Conservation (phyloP, 116 monocot species). For the Zostera marina region DNA sequence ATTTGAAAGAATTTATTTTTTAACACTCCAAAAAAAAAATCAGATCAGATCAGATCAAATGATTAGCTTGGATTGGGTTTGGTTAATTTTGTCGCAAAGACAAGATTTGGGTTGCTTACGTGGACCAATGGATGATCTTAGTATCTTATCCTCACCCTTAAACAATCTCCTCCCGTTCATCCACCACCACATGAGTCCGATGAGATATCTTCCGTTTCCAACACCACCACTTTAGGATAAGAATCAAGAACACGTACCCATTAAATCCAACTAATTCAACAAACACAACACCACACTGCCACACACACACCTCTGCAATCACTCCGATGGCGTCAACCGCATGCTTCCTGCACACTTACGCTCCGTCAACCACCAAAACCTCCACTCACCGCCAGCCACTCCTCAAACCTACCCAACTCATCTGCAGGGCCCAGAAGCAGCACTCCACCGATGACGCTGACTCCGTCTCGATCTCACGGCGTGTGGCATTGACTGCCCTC, state of each 20-base stretch:
- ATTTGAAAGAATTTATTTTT: too few relatives aligned
- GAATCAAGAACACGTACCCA: neutral
- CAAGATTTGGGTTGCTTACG: constrained; percentile 8
- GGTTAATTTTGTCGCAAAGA: too few relatives aligned
- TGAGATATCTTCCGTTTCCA: constrained; percentile 11
- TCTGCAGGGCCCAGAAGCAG: constrained; percentile 7
- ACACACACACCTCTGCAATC: neutral
- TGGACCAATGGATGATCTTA: constrained; percentile 41
- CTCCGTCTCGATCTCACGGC: constrained; percentile 33
- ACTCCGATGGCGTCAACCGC: constrained; percentile 7
- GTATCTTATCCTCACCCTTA: constrained; percentile 53
- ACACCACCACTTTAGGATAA: constrained; percentile 1
- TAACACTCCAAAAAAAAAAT: too few relatives aligned
- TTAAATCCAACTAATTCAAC: neutral
- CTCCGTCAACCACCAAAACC: constrained; percentile 26
- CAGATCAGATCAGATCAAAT: too few relatives aligned
- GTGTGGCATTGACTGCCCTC: constrained; percentile 44
- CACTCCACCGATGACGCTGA: neutral
- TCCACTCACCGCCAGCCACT: neutral
- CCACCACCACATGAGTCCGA: constrained; percentile 17
- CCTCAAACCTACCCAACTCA: constrained; percentile 3
- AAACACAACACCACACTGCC: neutral
- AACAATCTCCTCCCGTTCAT: constrained; percentile 12
- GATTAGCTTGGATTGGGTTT: too few relatives aligned
- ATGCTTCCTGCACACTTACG: constrained; percentile 43